Conservation (phyloP, 495 filamentous ascomycete genomes). For the Talaromyces ruber region DNA sequence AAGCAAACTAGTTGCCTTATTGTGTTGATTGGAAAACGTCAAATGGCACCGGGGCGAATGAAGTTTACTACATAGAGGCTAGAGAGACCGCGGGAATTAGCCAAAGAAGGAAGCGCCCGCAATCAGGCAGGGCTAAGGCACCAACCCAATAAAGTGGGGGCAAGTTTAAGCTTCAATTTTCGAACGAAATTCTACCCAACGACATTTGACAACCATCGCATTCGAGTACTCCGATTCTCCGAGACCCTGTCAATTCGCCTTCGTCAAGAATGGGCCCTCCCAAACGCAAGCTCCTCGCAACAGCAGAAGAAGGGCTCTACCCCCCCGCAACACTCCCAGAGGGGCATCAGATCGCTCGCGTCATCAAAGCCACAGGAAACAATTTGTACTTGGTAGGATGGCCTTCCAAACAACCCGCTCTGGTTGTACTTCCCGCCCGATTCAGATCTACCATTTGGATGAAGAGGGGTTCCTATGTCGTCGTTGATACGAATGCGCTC, state of each 20-base stretch:
- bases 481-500: slow-evolving; percentile 63
- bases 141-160: background rate
- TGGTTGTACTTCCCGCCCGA: slow-evolving; percentile 69
- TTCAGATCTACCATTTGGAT: slow-evolving; percentile 93
- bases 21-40: too few relatives aligned
- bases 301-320: slow-evolving; percentile 62
- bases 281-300: slow-evolving; percentile 64
- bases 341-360: slow-evolving; percentile 61
- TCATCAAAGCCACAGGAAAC: slow-evolving; percentile 78
- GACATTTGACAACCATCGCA: background rate
- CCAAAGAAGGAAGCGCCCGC: background rate
- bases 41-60: too few relatives aligned
- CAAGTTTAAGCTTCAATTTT: background rate
- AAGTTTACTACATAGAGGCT: background rate
- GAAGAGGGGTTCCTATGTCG: slow-evolving; percentile 74
- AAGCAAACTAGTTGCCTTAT: too few relatives aligned
- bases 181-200: background rate
- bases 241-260: background rate
- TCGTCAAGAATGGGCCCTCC: slow-evolving; percentile 56
- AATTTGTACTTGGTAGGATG: slow-evolving; percentile 71
- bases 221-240: background rate
- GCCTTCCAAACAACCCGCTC: slow-evolving; percentile 44
- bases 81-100: background rate
- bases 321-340: slow-evolving; percentile 59
- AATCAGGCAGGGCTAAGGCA: background rate